These are phyloP conservation scores for Syncephalastrum sp. DNA, from an alignment of 371 early-diverging fungal species.

Conservation along the genomic window DNA sequence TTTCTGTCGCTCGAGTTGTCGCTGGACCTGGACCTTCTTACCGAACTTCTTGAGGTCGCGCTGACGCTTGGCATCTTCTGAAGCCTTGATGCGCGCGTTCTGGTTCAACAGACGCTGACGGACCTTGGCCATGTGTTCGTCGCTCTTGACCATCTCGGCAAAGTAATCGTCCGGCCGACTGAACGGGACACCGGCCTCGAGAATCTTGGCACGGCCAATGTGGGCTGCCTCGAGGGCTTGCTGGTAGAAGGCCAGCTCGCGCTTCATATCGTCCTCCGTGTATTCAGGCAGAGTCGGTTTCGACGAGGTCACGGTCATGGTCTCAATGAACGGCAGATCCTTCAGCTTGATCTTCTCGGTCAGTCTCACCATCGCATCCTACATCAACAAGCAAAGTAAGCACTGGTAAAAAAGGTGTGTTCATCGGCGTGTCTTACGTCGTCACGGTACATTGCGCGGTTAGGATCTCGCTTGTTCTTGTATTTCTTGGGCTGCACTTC, in stretches of 20 bases:
- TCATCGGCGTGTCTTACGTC: too few species aligned
- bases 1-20: slow-evolving; percentile 76
- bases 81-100: slow-evolving; percentile 70
- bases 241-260: slow-evolving; percentile 88
- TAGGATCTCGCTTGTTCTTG: too few species aligned
- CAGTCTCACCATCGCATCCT: slow-evolving; percentile 61
- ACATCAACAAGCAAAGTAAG: not conserved
- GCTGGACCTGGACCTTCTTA: slow-evolving; percentile 94
- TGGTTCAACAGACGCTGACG: slow-evolving; percentile 86
- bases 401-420: not conserved
- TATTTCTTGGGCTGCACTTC: slow-evolving; percentile 1
- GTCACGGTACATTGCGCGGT: too few species aligned
- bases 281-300: slow-evolving; percentile 61
- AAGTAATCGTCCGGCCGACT: slow-evolving; percentile 90
- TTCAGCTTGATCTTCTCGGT: slow-evolving; percentile 66
- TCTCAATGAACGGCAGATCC: slow-evolving; percentile 82
- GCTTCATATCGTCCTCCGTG: slow-evolving; percentile 83
- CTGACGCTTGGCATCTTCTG: slow-evolving; percentile 85
- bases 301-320: slow-evolving; percentile 69
- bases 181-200: slow-evolving; percentile 72
- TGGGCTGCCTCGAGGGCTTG: slow-evolving; percentile 85
- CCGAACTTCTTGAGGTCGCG: slow-evolving; percentile 94
- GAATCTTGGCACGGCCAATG: slow-evolving; percentile 59
- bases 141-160: slow-evolving; percentile 97
- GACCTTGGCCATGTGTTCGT: slow-evolving; percentile 88